Conservation (phyloP, 164 flowering plant genomes). For the Vitis rotundifolia region DNA sequence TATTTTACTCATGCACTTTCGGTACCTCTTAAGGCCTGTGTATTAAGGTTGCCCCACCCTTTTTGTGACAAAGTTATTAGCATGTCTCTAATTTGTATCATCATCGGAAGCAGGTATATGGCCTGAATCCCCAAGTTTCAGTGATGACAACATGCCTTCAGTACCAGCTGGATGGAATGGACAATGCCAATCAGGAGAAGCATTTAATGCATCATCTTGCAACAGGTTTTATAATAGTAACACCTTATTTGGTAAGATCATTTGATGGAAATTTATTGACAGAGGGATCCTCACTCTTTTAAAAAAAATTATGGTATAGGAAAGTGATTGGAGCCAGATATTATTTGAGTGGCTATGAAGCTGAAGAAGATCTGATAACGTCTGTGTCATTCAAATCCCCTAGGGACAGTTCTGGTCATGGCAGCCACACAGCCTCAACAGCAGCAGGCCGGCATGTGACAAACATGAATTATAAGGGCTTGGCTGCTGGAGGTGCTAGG, state of each 20-base stretch:
- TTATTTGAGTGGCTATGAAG: constrained; percentile 59
- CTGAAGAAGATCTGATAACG: constrained; percentile 46
- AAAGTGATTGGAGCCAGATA: constrained; percentile 85
- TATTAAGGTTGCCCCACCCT: too few relatives aligned
- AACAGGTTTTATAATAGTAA: constrained; percentile 55
- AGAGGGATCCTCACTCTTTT: neutral
- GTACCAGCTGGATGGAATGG: constrained; percentile 80
- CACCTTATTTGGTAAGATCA: neutral
- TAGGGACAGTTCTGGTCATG: constrained; percentile 81
- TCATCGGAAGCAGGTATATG: constrained; percentile 61
- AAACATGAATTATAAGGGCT: constrained; percentile 60
- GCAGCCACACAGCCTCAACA: constrained; percentile 86
- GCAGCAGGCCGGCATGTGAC: constrained; percentile 76
- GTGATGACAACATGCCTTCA: constrained; percentile 66
- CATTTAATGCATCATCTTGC: constrained; percentile 70
- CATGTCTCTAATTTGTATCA: neutral
- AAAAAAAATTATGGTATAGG: constrained; percentile 30
- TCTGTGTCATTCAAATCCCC: constrained; percentile 55
- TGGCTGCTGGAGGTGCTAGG: constrained; percentile 76
- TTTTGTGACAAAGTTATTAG: too few relatives aligned
- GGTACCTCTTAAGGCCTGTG: too few relatives aligned
- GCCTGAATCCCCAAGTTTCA: constrained; percentile 86
- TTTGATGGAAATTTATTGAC: neutral
- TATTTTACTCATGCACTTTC: too few relatives aligned
- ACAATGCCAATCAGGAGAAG: constrained; percentile 67